Evolutionary conservation across 345 rosid genomes (phyloP), one percentile per base, ranked within the genome.

Genomic region (Sapria himalayana): DNA sequence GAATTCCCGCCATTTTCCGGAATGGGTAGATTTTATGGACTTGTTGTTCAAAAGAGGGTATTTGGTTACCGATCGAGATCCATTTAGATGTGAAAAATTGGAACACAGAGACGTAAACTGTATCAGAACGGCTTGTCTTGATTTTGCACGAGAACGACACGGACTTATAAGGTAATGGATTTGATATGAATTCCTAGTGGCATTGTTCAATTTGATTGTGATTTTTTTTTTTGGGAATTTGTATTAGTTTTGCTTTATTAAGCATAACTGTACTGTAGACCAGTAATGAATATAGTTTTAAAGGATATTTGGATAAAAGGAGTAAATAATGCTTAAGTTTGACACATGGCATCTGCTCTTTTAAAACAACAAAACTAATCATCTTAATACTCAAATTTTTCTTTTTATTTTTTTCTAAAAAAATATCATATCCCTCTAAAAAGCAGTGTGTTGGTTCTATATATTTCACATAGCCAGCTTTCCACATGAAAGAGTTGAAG

Each of bases 71-170:
- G 59, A 8, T 33, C 52, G 46, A 41, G 64, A 60, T 60, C 84
- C 78, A 9, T 58, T 62, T 36, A 29, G 19, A 15, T 43, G 31
- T 17, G 51, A 27, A n/a, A 57, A 52, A 20, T 52, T 67, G 69
- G 65, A 63, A 41, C 43, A 37, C 7, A 78, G 70, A 42, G 92
- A 62, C 18, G 55, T 67, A 4, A 78, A 81, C 54, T 49, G 37
- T 32, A 65, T 78, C 32, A 68, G 94, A 41, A 86, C 84, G 3
- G 89, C 94, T 0, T 78, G 79, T 54, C 94, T 81, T 54, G 70
- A 66, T 59, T 86, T 81, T 33, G 72, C 77, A 2, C 72, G 97
- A 32, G 84, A 81, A 49, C 67, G 68, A 17, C 48, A 27, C 35
- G 67, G 62, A 37, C 68, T 81, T 46, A 49, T 85, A 19, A 73